Evolutionary conservation across 257 asterid species (phyloP).

Genomic region (Gardenia jasminoides): DNA sequence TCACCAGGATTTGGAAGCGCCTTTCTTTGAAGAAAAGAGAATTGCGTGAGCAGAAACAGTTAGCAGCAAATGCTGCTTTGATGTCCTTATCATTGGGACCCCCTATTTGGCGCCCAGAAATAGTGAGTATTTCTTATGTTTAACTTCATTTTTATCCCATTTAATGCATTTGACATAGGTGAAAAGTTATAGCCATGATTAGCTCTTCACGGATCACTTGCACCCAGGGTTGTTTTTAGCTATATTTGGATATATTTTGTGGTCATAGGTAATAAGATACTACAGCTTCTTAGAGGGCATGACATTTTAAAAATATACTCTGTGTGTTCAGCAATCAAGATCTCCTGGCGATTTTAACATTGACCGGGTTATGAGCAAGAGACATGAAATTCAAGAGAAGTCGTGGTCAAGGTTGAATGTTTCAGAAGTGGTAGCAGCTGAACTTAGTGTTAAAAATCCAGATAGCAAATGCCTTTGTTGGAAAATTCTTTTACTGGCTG

Average conservation of each 20-base stretch:
- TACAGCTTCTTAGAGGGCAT: not conserved
- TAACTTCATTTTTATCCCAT: not conserved
- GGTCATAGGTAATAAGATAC: not conserved
- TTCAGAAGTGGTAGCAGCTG: conserved; percentile 65
- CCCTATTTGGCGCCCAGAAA: conserved; percentile 59
- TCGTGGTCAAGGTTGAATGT: conserved; percentile 77
- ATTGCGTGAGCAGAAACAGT: conserved; percentile 63
- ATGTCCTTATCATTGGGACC: conserved; percentile 69
- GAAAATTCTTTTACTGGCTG: conserved; percentile 70
- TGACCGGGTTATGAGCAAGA: conserved; percentile 56
- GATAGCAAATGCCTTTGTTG: conserved; percentile 82
- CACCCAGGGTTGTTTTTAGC: not conserved
- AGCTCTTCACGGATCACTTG: not conserved
- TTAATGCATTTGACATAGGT: not conserved
- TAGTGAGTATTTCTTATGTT: conserved; percentile 38
- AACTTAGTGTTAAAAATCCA: conserved; percentile 55
- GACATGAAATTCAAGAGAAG: conserved; percentile 58
- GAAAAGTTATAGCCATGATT: not conserved
- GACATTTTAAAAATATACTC: not conserved
- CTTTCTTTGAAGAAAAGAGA: conserved; percentile 60
- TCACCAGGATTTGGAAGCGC: conserved; percentile 84
- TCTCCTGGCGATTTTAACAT: conserved; percentile 46
- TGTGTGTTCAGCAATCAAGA: conserved; percentile 48
- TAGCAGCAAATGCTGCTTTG: conserved; percentile 73
- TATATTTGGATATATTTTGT: not conserved